Percentiles rank a stretch among this genome's conserved stretches.
These are phyloP conservation scores for Scutellaria minor DNA, from an alignment of 257 asterid genomes.

Conservation along the genomic window DNA sequence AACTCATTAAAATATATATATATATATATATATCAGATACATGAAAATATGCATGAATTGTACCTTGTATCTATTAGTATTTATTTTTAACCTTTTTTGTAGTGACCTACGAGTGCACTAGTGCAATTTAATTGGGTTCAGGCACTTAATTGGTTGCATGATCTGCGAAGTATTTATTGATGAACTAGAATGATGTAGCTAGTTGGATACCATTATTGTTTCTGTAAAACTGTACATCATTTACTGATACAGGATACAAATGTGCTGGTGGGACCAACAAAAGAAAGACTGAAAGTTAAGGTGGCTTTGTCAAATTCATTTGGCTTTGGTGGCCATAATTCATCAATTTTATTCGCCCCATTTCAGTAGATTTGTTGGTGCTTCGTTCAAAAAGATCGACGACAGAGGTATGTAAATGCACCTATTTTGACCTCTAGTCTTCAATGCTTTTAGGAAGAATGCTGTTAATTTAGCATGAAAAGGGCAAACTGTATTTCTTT, in stretches of 20 bases:
- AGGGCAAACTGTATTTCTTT: no score
- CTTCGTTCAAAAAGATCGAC: constrained; percentile 28
- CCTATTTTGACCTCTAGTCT: background rate
- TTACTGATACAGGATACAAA: constrained; percentile 65
- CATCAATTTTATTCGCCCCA: constrained; percentile 89
- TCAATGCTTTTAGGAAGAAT: background rate
- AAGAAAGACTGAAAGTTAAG: constrained; percentile 71
- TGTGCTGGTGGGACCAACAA: constrained; percentile 74
- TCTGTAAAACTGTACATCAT: constrained; percentile 8
- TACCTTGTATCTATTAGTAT: background rate
- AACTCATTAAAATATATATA: no score
- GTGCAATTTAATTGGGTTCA: constrained; percentile 13
- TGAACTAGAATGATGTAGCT: background rate
- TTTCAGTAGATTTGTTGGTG: constrained; percentile 53
- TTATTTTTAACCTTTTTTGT: background rate
- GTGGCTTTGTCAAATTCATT: constrained; percentile 92
- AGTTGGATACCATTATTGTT: constrained; percentile 19
- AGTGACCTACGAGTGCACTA: constrained; percentile 22
- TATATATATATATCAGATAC: no score
- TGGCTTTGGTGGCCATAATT: constrained; percentile 95
- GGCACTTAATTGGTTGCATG: constrained; percentile 9
- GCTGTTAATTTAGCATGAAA: background rate
- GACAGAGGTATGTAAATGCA: constrained; percentile 47
- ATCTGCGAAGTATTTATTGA: constrained; percentile 9
- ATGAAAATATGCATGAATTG: constrained; percentile 7